These are phyloP conservation scores for Zymoseptoria passerinii DNA, from an alignment of 2,329 filamentous ascomycete genomes.

Conservation along the genomic window DNA sequence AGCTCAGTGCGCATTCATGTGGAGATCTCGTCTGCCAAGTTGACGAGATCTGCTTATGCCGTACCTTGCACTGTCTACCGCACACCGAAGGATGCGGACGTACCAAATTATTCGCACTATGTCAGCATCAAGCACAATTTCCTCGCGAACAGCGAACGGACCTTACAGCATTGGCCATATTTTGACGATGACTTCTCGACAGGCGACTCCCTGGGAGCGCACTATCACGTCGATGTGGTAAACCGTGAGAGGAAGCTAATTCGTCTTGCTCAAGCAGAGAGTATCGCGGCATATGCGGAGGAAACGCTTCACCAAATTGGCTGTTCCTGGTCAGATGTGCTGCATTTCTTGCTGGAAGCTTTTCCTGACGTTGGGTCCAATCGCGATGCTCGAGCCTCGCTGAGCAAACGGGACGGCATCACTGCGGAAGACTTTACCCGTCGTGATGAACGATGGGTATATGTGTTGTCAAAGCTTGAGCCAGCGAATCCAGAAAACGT, in stretches of 20 bases:
- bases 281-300: slow-evolving; percentile 29
- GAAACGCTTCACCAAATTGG: slow-evolving; percentile 30
- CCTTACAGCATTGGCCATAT: slow-evolving; percentile 35
- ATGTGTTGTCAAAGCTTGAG: slow-evolving; percentile 26
- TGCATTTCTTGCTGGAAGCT: slow-evolving; percentile 34
- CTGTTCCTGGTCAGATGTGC: slow-evolving; percentile 30
- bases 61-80: slow-evolving; percentile 7
- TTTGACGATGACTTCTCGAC: slow-evolving; percentile 30
- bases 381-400: slow-evolving; percentile 12
- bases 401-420: slow-evolving; percentile 14
- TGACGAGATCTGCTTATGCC: slow-evolving; percentile 2
- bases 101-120: slow-evolving; percentile 36
- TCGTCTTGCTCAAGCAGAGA: slow-evolving; percentile 30
- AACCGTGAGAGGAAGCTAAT: slow-evolving; percentile 26
- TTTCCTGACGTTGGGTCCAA: slow-evolving; percentile 15
- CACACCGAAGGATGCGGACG: slow-evolving; percentile 9
- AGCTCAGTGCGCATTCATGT: slow-evolving; percentile 1
- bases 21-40: slow-evolving; percentile 1
- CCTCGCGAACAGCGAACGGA: slow-evolving; percentile 34
- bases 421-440: slow-evolving; percentile 30
- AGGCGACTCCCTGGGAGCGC: slow-evolving; percentile 22
- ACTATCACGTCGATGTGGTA: slow-evolving; percentile 25
- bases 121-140: slow-evolving; percentile 36
- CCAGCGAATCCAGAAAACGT: slow-evolving; percentile 17
- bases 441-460: slow-evolving; percentile 24